Percentiles rank a stretch among this genome's conserved stretches.
These are phyloP conservation scores for Fraxinus greggii DNA, from an alignment of 305 asterid genomes.

Conservation along the genomic window DNA sequence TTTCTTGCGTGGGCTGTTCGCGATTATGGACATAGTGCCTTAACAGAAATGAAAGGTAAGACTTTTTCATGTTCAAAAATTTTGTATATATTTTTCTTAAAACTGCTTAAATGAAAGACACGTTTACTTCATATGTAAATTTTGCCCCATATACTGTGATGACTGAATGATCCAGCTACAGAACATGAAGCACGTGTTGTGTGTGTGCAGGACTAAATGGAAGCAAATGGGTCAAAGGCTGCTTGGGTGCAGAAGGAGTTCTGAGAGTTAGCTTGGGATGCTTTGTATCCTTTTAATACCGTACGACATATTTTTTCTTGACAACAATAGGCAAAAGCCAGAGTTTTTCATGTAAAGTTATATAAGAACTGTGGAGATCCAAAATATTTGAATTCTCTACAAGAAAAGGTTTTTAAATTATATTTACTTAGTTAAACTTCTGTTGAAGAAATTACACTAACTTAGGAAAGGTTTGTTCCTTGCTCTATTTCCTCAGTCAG, in stretches of 20 bases:
- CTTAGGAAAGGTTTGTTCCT: not conserved
- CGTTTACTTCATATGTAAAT: not conserved
- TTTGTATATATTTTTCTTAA: not conserved
- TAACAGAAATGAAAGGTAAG: constrained; percentile 48
- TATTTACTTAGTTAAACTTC: not conserved
- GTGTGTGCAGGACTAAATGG: constrained; percentile 36
- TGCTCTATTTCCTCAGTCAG: not conserved
- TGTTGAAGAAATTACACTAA: not conserved
- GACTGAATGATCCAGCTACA: not conserved
- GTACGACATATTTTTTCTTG: not conserved
- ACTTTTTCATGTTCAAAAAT: not conserved
- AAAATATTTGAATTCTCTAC: not conserved
- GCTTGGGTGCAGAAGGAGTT: constrained; percentile 45
- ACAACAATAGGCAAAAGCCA: not conserved
- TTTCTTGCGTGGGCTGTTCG: constrained; percentile 59
- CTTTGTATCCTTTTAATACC: constrained; percentile 36
- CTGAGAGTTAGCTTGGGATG: constrained; percentile 52
- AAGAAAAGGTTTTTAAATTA: not conserved
- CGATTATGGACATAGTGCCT: constrained; percentile 40
- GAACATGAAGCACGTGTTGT: not conserved
- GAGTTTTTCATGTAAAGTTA: not conserved
- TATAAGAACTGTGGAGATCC: not conserved
- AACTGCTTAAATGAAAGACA: not conserved
- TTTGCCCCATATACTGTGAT: not conserved
- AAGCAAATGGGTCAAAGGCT: constrained; percentile 38